Evolutionary conservation across 768 basidiomycete species (phyloP).

Genomic region (Calvatia gigantea): DNA sequence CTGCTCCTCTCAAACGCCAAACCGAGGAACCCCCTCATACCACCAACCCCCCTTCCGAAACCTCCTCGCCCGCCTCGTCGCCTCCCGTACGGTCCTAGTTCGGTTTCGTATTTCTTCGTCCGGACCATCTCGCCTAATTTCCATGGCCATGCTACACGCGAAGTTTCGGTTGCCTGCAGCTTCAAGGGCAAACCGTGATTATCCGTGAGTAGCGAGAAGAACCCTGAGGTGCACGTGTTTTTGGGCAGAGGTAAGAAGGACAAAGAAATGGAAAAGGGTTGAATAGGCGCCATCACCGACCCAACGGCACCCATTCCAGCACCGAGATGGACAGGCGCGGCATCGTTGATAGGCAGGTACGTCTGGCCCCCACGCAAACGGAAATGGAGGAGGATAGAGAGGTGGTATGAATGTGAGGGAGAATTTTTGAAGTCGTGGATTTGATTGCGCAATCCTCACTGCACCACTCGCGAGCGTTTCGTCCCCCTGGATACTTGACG

Average conservation of each 20-base stretch:
- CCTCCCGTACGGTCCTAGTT: slow-evolving; percentile 35
- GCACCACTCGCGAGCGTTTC: slow-evolving; percentile 57
- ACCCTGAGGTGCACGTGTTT: slow-evolving; percentile 45
- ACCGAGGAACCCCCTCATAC: slow-evolving; percentile 36
- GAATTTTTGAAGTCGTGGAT: slow-evolving; percentile 66
- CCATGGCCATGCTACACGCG: slow-evolving; percentile 44
- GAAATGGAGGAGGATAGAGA: slow-evolving; percentile 45
- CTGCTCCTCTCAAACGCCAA: slow-evolving; percentile 54
- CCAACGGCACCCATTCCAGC: slow-evolving; percentile 7
- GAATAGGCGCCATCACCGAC: slow-evolving; percentile 1
- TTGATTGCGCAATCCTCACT: slow-evolving; percentile 56
- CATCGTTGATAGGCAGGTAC: neutral
- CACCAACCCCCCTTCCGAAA: slow-evolving; percentile 38
- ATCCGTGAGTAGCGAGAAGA: slow-evolving; percentile 56
- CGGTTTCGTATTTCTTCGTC: slow-evolving; percentile 34
- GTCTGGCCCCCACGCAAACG: slow-evolving; percentile 22
- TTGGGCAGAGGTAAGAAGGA: slow-evolving; percentile 40
- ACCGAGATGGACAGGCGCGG: neutral
- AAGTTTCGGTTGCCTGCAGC: slow-evolving; percentile 49
- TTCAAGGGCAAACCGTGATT: slow-evolving; percentile 60
- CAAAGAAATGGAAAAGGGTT: slow-evolving; percentile 20
- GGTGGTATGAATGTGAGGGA: slow-evolving; percentile 62
- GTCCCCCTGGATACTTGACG: slow-evolving; percentile 65
- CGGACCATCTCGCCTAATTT: slow-evolving; percentile 37
- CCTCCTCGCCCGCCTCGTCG: slow-evolving; percentile 10